Base-by-base conservation (phyloP, 345 rosid genomes). In the Euphorbia tirucalli region DNA sequence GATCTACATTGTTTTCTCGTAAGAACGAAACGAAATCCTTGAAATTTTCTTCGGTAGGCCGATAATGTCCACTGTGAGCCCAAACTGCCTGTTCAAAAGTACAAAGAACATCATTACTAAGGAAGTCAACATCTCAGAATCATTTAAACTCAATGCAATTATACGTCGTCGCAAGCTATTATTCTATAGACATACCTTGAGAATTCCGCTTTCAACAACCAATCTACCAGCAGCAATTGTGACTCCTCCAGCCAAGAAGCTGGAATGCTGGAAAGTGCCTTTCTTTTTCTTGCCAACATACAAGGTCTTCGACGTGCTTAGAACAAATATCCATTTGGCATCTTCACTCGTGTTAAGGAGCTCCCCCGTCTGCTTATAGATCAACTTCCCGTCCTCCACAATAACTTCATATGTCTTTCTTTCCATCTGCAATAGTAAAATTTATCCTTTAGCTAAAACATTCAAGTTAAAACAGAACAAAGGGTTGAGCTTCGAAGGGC, bases 61-160 rank as follows among this genome's bases (percentile, higher is more conserved):
- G 86, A 88, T 95, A 95, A 76, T 95, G 99, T 46, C 99, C 99
- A 66, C 99, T 95, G 74, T 95, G 98, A 71, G 90, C 94, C 99
- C 99, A 95, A 75, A 95, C 97, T 57, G 96, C 97, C 90, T 90
- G 86, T 69, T 54, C 11, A 68, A 52, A 74, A 44, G 19, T 0
- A 39, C 61, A 65, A 56, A 11, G 70, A 70, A 11, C 54, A 78
- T 49, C 13, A 59, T 74, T 77, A 70, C 55, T 31, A 21, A 74
- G 70, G 30, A 21, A 46, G 2, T 39, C 30, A 28, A 58, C 41
- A 59, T 39, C 44, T 25, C 31, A 28, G 10, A 61, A 30, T 32
- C 4, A 56, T 19, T 35, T 15, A n/a, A 69, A 25, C 25, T 3
- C 18, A 31, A 22, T 3, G 43, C n/a, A n/a, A 56, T 8, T 3